phyloP scores from a whole-genome alignment of 2,329 filamentous ascomycete species.

The Emmonsiellopsis sp. region DNA sequence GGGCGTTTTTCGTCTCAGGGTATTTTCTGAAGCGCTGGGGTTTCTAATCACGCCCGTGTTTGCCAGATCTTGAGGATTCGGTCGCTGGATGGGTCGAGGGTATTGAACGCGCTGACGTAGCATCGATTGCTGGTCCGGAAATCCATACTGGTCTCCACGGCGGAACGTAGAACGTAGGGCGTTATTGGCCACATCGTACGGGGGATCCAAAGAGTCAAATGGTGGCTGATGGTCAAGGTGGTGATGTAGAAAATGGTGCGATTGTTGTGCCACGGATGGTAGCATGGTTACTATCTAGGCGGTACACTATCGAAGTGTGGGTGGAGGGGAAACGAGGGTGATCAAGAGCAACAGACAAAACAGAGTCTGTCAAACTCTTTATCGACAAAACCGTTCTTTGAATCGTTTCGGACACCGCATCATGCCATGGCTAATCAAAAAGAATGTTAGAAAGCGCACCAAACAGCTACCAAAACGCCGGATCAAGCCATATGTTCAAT shows the following conservation, averaged over 20 bases:
- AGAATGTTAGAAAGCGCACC: conserved; percentile 5
- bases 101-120: conserved; percentile 27
- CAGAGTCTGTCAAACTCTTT: conserved; percentile 8
- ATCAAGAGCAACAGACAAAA: conserved; percentile 7
- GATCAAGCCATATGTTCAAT: conserved; percentile 1
- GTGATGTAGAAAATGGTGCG: conserved; percentile 33
- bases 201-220: conserved; percentile 21
- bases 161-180: conserved; percentile 16
- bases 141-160: conserved; percentile 18
- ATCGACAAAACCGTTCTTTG: conserved; percentile 32
- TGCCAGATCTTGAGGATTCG: conserved; percentile 21
- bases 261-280: conserved; percentile 38
- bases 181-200: conserved; percentile 24
- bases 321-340: not conserved
- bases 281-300: conserved; percentile 32
- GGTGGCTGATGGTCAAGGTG: conserved; percentile 25
- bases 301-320: not conserved
- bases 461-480: conserved; percentile 5
- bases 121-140: conserved; percentile 14
- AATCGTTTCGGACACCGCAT: conserved; percentile 39
- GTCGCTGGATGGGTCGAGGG: conserved; percentile 31
- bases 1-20: conserved; percentile 82
- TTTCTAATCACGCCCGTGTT: conserved; percentile 15
- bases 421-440: conserved; percentile 21
- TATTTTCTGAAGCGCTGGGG: conserved; percentile 51